Evolutionary conservation across 1,284 basidiomycete genomes (phyloP).

Genomic region (Sparassis latifolia): DNA sequence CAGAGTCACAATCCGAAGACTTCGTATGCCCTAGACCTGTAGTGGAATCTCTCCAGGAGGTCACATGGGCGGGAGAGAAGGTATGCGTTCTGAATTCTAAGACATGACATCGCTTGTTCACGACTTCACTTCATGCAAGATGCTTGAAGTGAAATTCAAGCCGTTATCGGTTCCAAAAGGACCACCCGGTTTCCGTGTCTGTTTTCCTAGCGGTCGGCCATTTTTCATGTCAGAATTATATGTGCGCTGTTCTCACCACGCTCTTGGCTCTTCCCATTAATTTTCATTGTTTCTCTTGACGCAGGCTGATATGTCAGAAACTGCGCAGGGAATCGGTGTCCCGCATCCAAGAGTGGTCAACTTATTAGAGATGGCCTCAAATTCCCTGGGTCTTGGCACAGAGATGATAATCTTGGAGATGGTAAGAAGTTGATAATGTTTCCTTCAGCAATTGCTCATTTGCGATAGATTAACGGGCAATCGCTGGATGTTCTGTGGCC

Average conservation of each 20-base stretch:
- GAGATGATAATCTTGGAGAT: neutral
- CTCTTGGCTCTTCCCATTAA: neutral
- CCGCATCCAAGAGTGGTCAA: neutral
- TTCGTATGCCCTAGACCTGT: neutral
- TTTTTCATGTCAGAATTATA: slow-evolving; percentile 16
- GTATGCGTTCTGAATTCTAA: neutral
- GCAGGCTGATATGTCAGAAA: slow-evolving; percentile 10
- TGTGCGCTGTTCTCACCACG: neutral
- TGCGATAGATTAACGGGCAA: slow-evolving; percentile 5
- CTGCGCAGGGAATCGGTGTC: neutral
- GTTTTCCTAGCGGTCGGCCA: slow-evolving; percentile 18
- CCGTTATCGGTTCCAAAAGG: slow-evolving; percentile 16
- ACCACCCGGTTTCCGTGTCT: slow-evolving; percentile 17
- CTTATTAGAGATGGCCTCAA: neutral
- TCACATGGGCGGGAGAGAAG: slow-evolving; percentile 3
- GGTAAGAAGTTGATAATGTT: neutral
- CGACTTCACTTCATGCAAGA: slow-evolving; percentile 8
- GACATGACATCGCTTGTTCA: neutral
- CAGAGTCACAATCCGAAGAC: neutral
- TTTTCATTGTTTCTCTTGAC: too few relatives aligned
- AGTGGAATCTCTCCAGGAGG: slow-evolving; percentile 1
- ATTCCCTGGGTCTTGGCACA: neutral
- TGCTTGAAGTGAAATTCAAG: slow-evolving; percentile 19
- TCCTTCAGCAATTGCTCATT: neutral
- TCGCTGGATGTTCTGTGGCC: slow-evolving; percentile 18